These are phyloP conservation scores for Rubus parviflorus DNA, from an alignment of 306 rosid genomes.

Conservation along the genomic window DNA sequence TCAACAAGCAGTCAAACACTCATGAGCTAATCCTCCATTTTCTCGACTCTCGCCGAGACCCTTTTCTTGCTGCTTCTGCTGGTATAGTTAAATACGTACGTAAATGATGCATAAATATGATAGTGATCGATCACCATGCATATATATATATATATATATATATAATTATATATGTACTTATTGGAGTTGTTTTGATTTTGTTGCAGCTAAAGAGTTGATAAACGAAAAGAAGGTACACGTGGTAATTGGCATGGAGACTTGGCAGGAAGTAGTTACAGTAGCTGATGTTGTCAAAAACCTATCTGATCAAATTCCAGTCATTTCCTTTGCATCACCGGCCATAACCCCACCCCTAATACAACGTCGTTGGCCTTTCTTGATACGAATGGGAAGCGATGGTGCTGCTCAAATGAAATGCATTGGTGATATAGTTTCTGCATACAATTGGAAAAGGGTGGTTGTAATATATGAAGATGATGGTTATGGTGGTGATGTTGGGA, in stretches of 20 bases:
- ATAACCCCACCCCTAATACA: constrained; percentile 21
- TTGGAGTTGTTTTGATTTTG: background rate
- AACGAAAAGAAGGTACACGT: constrained; percentile 16
- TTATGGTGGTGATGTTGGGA: constrained; percentile 37
- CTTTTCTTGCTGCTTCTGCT: constrained; percentile 17
- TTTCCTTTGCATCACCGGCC: constrained; percentile 27
- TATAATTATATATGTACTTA: too few species aligned
- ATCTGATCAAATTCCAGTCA: constrained; percentile 10
- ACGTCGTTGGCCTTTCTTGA: constrained; percentile 31
- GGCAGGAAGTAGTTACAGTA: constrained; percentile 24
- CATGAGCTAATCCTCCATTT: constrained; percentile 16
- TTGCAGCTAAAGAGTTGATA: constrained; percentile 29
- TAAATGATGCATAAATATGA: background rate
- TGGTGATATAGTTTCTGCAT: constrained; percentile 22
- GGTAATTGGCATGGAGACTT: constrained; percentile 28
- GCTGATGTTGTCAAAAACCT: constrained; percentile 3
- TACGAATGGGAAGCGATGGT: constrained; percentile 18
- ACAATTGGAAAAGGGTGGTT: constrained; percentile 19
- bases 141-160: too few species aligned
- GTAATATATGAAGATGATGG: constrained; percentile 29
- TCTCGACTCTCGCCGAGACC: constrained; percentile 10
- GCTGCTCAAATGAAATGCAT: constrained; percentile 16
- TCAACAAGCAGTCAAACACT: constrained; percentile 23
- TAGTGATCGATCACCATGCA: too few species aligned
- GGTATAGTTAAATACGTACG: background rate